These are phyloP conservation scores for Neocallimastix lanati DNA, from an alignment of 192 early-diverging fungal genomes.

Conservation along the genomic window DNA sequence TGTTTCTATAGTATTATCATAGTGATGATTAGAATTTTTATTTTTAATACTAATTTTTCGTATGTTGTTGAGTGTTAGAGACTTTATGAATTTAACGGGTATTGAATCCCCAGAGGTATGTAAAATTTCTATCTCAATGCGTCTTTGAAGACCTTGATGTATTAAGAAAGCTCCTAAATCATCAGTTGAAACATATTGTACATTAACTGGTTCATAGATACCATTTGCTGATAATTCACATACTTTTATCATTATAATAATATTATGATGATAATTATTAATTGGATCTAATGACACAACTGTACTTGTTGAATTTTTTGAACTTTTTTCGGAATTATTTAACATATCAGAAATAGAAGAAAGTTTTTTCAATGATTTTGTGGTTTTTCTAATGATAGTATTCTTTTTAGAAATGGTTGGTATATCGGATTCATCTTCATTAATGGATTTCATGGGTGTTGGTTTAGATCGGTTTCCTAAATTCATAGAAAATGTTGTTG, in stretches of 20 bases:
- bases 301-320: too few species aligned
- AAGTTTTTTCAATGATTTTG: background rate
- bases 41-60: background rate
- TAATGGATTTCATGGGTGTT: background rate
- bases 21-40: background rate
- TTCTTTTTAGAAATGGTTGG: background rate
- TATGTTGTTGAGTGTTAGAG: background rate
- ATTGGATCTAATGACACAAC: background rate
- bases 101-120: conserved; percentile 52
- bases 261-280: background rate
- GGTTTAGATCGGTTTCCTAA: background rate
- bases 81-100: background rate
- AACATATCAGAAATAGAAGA: background rate
- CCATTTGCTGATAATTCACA: background rate
- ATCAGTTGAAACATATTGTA: background rate
- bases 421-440: background rate
- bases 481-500: background rate
- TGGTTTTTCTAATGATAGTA: background rate
- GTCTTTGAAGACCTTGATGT: conserved; percentile 56
- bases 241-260: background rate
- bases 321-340: too few species aligned
- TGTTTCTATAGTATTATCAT: background rate
- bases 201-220: background rate
- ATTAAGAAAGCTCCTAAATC: conserved; percentile 37
- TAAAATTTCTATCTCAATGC: conserved; percentile 36